These are phyloP conservation scores for Debaryomyces robertsiae DNA, from an alignment of 1,139 yeast genomes.

Conservation along the genomic window DNA sequence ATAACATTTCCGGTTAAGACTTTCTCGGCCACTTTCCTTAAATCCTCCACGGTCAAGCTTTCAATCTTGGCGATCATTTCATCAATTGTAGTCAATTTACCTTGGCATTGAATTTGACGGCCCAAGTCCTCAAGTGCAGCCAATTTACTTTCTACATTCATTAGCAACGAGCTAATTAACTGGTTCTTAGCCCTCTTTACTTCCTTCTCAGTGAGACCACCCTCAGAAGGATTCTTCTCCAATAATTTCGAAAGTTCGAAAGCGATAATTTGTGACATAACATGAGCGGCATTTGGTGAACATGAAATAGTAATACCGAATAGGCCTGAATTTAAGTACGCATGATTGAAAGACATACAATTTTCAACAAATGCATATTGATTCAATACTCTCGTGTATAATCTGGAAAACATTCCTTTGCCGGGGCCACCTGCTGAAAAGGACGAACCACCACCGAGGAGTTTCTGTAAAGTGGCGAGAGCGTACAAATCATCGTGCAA, in stretches of 20 bases:
- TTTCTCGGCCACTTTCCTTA: constrained; percentile 72
- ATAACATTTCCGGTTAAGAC: constrained; percentile 69
- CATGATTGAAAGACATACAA: constrained; percentile 85
- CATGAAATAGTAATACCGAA: constrained; percentile 89
- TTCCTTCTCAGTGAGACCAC: constrained; percentile 68
- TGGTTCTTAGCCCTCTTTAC: constrained; percentile 91
- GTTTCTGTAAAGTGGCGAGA: constrained; percentile 84
- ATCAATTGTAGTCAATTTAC: constrained; percentile 70
- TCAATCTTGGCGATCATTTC: constrained; percentile 86
- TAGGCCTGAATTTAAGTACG: constrained; percentile 86
- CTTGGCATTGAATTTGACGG: constrained; percentile 87
- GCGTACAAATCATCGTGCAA: constrained; percentile 88
- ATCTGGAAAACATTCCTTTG: constrained; percentile 95
- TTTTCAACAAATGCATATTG: constrained; percentile 91
- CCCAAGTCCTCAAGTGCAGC: constrained; percentile 95
- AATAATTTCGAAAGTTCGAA: constrained; percentile 71
- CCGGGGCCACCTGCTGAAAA: constrained; percentile 99
- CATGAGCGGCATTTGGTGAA: constrained; percentile 82
- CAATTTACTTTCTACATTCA: constrained; percentile 91
- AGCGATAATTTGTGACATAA: constrained; percentile 78
- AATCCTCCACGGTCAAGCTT: constrained; percentile 62
- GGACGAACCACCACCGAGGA: constrained; percentile 97
- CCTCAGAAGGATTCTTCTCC: constrained; percentile 53
- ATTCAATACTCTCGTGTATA: constrained; percentile 88
- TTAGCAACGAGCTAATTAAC: constrained; percentile 80